Evolutionary conservation across 192 early-diverging fungal species (phyloP), one percentile per base, ranked within the genome.

Genomic region (Rhizoclosmatium globosum): DNA sequence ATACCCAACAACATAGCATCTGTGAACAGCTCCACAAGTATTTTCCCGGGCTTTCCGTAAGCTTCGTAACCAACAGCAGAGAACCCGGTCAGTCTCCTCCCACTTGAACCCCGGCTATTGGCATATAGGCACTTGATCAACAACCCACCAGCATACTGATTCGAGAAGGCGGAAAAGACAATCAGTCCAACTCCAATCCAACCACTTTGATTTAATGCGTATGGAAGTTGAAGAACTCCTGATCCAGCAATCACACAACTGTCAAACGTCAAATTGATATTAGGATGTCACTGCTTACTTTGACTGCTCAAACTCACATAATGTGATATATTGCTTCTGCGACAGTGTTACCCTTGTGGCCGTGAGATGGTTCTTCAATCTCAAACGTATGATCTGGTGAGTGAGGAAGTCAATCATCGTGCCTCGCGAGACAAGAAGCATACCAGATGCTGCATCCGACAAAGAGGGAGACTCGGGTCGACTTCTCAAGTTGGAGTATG

Each of bases 191-290:
- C 68, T 48, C 92, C 92, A 31, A 91, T 83, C 95, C 95, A 96
- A 0, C 95, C 95, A 70, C 92, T 90, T 46, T 91, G 84, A 47
- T 79, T 86, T 9, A 96, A 85, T 4, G 94, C 92, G 79, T 92
- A 95, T 1, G 95, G 95, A 39, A 96, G 85, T 79, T 94, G 94
- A 39, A 95, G 88, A 41, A 94, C 89, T 13, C 95, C 95, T 7
- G 92, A 93, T 60, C 94, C 94, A 19, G 93, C 93, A 13, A 93
- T 89, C 19, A 93, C 92, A 72, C 94, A 95, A 6, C 79, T 75
- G 42, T 21, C 60, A 39, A 62, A 62, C 11, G 60, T 21, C 15
- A 62, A 62, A 21, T 62, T 1, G 60, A 19, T 62, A 0, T 62
- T 7, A 31, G 31, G 31, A 31, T 31, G 31, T 31, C 31, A 31